Conservation (phyloP, 1,284 basidiomycete genomes). For the Leucoagaricus sp. region DNA sequence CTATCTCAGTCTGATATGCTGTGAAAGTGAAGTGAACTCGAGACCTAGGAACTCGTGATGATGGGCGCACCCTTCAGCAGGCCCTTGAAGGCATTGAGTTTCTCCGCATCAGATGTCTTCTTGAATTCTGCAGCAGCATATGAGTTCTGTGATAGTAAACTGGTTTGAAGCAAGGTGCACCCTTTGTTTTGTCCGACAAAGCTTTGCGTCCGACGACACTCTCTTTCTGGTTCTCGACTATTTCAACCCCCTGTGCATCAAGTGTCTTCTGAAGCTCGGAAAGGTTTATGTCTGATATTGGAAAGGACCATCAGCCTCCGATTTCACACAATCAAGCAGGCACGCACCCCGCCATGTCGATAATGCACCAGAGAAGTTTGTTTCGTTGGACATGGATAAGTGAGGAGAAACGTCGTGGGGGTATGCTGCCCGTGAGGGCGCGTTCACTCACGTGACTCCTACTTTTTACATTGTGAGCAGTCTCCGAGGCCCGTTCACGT, state of each 20-base stretch:
- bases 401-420: neutral
- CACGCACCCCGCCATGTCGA: conserved; percentile 83
- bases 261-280: conserved; percentile 90
- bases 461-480: conserved; percentile 1
- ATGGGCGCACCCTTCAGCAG: conserved; percentile 73
- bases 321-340: neutral
- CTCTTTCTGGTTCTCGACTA: conserved; percentile 98
- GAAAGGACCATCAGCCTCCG: neutral
- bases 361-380: conserved; percentile 85
- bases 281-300: conserved; percentile 77
- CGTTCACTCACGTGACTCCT: conserved; percentile 14
- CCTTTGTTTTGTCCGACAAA: conserved; percentile 91
- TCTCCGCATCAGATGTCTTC: conserved; percentile 87
- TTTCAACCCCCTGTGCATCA: conserved; percentile 87
- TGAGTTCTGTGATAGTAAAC: neutral
- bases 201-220: conserved; percentile 91
- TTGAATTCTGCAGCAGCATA: conserved; percentile 75
- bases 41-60: neutral
- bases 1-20: conserved; percentile 98
- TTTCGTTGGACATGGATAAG: conserved; percentile 47
- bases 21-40: conserved; percentile 10
- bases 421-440: neutral
- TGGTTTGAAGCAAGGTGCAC: conserved; percentile 41
- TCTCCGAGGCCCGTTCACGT: neutral
- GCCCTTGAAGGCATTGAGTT: conserved; percentile 82